Evolutionary conservation across 129 eudicot genomes (phyloP).

Genomic region (Apium graveolens): DNA sequence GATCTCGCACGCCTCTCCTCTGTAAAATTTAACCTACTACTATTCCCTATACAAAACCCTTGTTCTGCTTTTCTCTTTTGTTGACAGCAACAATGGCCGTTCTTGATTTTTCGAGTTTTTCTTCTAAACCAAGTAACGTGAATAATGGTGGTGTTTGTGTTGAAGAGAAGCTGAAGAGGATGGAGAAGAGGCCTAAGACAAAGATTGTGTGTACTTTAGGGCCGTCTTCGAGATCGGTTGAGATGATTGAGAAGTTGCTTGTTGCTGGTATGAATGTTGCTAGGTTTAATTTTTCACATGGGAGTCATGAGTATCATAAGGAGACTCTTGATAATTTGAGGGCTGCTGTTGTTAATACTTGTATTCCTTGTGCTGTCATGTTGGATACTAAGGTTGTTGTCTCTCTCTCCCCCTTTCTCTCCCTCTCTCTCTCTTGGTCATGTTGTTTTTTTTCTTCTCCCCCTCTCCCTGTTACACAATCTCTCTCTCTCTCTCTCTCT

Average conservation of each 20-base stretch:
- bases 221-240: slow-evolving; percentile 53
- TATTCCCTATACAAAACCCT: not conserved
- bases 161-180: not conserved
- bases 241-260: slow-evolving; percentile 46
- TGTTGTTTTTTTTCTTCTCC: too few relatives aligned
- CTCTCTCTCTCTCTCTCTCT: too few relatives aligned
- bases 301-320: slow-evolving; percentile 46
- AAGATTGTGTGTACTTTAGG: slow-evolving; percentile 59
- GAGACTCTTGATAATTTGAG: slow-evolving; percentile 45
- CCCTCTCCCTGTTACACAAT: too few relatives aligned
- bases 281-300: slow-evolving; percentile 52
- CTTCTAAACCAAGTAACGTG: not conserved
- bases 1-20: not conserved
- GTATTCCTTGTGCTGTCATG: slow-evolving; percentile 56
- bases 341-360: slow-evolving; percentile 39
- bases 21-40: not conserved
- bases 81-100: not conserved
- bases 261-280: slow-evolving; percentile 63
- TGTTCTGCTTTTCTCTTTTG: too few relatives aligned
- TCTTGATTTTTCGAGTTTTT: not conserved
- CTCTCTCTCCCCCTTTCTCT: not conserved
- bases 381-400: slow-evolving; percentile 41
- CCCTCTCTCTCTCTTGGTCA: too few relatives aligned
- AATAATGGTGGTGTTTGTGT: not conserved
- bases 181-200: slow-evolving; percentile 36